Base-by-base conservation (phyloP, 148 eudicot species). In the Arctostaphylos glauca region DNA sequence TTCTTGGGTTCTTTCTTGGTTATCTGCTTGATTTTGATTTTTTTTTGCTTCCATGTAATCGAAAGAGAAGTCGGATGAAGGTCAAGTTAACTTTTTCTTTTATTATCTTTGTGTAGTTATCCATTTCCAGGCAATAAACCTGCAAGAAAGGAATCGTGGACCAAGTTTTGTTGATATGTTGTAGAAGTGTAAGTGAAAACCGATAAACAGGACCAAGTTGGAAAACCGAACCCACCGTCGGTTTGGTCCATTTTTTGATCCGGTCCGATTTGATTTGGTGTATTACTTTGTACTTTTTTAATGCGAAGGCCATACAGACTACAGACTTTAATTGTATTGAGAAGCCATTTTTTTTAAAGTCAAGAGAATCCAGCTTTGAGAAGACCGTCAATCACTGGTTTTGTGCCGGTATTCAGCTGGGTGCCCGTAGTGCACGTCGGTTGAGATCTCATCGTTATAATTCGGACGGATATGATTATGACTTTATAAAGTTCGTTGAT, bases 41-140 rank as follows among this genome's bases (percentile, higher is more conserved):
- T 31, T 31, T 31, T 71, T 71, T 60, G 68, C n/a, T 31, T 31
- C 46, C 19, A 50, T 66, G 76, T 47, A 76, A 76, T 25, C 9
- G 54, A 70, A 19, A 77, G 70, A 21, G 47, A 71, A 48, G 44
- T 31, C 31, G 50, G 55, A 71, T 38, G 12, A 46, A 54, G 70
- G 10, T 46, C 18, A 62, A 43, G 21, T 23, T 49, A 4, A 10
- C 18, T 66, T 8, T 70, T 43, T 16, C 55, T 8, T 15, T 41
- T 56, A 0, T 3, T 18, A 41, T 62, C 9, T 21, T n/a, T 21
- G 18, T 48, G 44, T 79, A 79, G 25, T 47, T 60, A 62, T 13
- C 43, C 47, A 21, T 44, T 62, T 59, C 70, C 54, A 77, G 66
- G 52, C 18, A 77, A 60, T 54, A 76, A 76, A 66, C 75, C 21